A percentile compares a stretch with the other conserved stretches of the same genome.
These are phyloP conservation scores for Crithidia brevicula DNA, from an alignment of 208 protist genomes.

Conservation along the genomic window DNA sequence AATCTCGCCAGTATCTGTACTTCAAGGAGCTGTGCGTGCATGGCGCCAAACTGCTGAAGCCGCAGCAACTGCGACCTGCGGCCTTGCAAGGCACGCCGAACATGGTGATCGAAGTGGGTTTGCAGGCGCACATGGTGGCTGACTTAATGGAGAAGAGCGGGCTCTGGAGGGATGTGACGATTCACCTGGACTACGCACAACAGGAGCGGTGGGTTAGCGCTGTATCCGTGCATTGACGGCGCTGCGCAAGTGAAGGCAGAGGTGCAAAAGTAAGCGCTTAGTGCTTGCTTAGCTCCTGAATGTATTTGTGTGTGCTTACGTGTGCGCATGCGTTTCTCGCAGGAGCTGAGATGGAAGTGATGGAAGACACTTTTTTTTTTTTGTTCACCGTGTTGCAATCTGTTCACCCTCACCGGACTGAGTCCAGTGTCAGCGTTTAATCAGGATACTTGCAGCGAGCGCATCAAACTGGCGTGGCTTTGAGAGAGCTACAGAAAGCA, in stretches of 20 bases:
- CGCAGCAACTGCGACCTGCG: constrained; percentile 32
- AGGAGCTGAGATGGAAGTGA: no score
- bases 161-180: constrained; percentile 60
- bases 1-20: constrained; percentile 78
- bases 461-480: no score
- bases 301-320: no score
- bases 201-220: constrained; percentile 84
- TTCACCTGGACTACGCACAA: constrained; percentile 81
- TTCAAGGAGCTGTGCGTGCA: constrained; percentile 87
- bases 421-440: no score
- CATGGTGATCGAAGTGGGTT: constrained; percentile 77
- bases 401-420: no score
- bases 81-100: constrained; percentile 54
- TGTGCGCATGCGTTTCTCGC: no score
- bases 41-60: constrained; percentile 64
- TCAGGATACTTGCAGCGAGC: no score
- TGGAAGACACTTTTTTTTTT: no score
- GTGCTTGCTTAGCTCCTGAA: no score
- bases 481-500: no score
- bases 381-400: no score
- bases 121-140: constrained; percentile 78
- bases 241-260: not conserved
- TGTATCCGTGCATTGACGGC: constrained; percentile 49
- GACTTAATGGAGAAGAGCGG: constrained; percentile 73
- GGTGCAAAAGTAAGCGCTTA: no score